phyloP scores from a whole-genome alignment of 768 basidiomycete species.

The Phlebiopsis gigantea region DNA sequence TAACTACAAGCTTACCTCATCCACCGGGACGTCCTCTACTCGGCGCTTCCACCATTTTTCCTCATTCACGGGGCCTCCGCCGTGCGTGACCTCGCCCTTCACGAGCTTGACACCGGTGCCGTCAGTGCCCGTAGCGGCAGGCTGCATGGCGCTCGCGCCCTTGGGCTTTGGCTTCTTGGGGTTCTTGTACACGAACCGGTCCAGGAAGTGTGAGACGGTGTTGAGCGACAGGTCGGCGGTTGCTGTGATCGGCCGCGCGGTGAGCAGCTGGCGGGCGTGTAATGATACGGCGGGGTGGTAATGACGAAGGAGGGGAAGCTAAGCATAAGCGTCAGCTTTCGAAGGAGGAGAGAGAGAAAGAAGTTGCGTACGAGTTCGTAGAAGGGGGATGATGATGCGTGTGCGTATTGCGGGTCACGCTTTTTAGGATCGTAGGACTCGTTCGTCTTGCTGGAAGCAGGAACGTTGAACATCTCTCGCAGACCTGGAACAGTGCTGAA shows the following conservation, averaged over 20 bases:
- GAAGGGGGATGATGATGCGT: conserved; percentile 72
- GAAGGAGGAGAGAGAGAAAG: neutral
- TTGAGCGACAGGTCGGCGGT: conserved; percentile 87
- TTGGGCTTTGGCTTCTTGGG: conserved; percentile 69
- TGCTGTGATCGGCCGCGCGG: conserved; percentile 68
- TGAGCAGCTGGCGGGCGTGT: conserved; percentile 78
- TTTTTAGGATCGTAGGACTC: conserved; percentile 78
- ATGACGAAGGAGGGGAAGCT: conserved; percentile 71
- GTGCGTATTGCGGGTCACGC: conserved; percentile 83
- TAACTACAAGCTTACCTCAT: conserved; percentile 53
- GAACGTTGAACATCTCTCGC: conserved; percentile 37
- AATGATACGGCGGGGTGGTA: conserved; percentile 89
- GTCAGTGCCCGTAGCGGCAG: conserved; percentile 48
- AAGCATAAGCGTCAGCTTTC: conserved; percentile 29
- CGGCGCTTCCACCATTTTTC: conserved; percentile 67
- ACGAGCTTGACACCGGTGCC: conserved; percentile 66
- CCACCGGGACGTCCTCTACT: conserved; percentile 72
- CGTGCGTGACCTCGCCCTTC: conserved; percentile 47
- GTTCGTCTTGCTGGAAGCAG: conserved; percentile 12
- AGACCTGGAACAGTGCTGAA: conserved; percentile 45
- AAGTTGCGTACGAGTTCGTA: conserved; percentile 78
- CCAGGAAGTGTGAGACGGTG: conserved; percentile 92
- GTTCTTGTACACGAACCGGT: conserved; percentile 96
- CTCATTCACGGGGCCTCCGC: conserved; percentile 59
- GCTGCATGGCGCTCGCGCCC: conserved; percentile 95